Percentiles rank a stretch among this genome's conserved stretches.
Evolutionary conservation across 148 eudicot genomes (phyloP).

Genomic region (Hydrangea macrophylla): DNA sequence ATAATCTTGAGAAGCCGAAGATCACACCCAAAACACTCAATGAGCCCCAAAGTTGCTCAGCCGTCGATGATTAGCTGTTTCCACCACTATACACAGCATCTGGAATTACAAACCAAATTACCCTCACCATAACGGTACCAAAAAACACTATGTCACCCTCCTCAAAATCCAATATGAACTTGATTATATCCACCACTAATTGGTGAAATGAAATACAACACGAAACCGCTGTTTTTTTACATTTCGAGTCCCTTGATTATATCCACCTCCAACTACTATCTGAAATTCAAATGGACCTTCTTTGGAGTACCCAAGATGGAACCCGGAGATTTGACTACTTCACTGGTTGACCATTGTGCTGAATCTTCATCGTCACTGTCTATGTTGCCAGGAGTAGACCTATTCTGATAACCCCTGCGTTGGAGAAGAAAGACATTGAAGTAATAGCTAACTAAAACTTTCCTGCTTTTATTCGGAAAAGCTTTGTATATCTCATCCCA

Average conservation of each 20-base stretch:
- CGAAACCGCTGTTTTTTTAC: neutral
- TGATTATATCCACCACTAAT: neutral
- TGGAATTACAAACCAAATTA: neutral
- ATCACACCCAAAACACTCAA: conserved; percentile 10
- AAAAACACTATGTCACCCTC: neutral
- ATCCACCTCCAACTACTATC: conserved; percentile 3
- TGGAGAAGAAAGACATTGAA: conserved; percentile 68
- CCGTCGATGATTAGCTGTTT: neutral
- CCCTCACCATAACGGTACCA: neutral
- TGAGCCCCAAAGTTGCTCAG: conserved; percentile 1
- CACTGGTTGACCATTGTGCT: conserved; percentile 29
- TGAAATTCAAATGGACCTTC: conserved; percentile 20
- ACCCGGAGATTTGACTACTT: conserved; percentile 28
- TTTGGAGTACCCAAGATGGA: conserved; percentile 52
- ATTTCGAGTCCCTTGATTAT: conserved; percentile 11
- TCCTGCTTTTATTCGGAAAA: conserved; percentile 47
- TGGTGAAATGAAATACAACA: neutral
- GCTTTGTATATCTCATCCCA: conserved; percentile 48
- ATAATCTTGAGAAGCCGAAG: conserved; percentile 2
- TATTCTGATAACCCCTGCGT: conserved; percentile 67
- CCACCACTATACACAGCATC: neutral
- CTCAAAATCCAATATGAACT: neutral
- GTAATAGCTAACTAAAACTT: conserved; percentile 74
- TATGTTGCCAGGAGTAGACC: conserved; percentile 41
- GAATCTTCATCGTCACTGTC: conserved; percentile 87